Evolutionary conservation across 2,329 filamentous ascomycete genomes (phyloP), one percentile per base, ranked within the genome.

Genomic region (Claviceps monticola): DNA sequence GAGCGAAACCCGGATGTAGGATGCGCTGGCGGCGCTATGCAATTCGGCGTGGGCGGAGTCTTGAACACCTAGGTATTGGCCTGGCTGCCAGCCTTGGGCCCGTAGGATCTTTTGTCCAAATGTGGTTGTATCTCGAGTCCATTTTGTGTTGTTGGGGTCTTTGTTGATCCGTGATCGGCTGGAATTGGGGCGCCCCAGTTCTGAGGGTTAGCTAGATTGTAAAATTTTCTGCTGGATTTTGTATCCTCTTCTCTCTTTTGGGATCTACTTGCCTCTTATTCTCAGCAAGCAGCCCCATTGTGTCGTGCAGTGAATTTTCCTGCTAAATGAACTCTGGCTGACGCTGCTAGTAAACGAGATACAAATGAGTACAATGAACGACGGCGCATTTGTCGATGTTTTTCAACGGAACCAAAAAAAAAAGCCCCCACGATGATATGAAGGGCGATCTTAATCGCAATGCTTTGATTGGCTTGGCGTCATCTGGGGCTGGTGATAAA

Each of bases 111-210:
- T 87, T 66, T 95, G 90, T 59, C 93, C 93, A 66, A 93, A 97
- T 51, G 82, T 83, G 52, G 78, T 78, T 57, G 84, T 87, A 64
- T 90, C 84, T 61, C 84, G 83, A 52, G 84, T 83, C 93, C 93
- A 98, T 75, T 80, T 82, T 47, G 88, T 95, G 68, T 97, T 98
- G 71, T 97, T 96, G 7, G 93, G 93, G 69, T 98, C 93, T 65
- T 85, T 78, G 58, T 84, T 85, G 63, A 97, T 82, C 71, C 91
- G 95, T 47, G 75, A 60, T 50, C 67, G 66, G 50, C 68, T 69
- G 29, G 29, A 34, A 34, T 34, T 34, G 29, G 19, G 46, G 37
- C 23, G 29, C 23, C 19, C 41, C n/a, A 17, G 14, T 34, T 17
- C 34, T 34, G 9, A 21, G 13, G 3, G 29, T 50, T 38, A 50